Evolutionary conservation across 768 basidiomycete genomes (phyloP).

Genomic region (Lentinula lateritia): DNA sequence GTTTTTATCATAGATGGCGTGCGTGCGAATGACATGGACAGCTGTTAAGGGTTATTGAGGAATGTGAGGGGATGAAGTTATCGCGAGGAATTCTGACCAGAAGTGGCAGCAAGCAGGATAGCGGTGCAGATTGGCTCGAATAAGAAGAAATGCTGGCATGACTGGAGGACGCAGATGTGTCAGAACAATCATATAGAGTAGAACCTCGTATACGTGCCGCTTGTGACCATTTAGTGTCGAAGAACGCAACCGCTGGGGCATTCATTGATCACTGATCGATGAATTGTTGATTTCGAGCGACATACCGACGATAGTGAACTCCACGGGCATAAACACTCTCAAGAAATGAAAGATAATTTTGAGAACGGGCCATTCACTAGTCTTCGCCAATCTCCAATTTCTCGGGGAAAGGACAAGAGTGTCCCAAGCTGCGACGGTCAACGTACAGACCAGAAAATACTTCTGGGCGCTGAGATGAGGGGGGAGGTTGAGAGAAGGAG

Average conservation of each 20-base stretch:
- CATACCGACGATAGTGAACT: constrained; percentile 72
- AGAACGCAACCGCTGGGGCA: constrained; percentile 71
- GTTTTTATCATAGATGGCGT: constrained; percentile 72
- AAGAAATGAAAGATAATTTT: constrained; percentile 75
- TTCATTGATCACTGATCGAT: not conserved
- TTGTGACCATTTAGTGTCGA: constrained; percentile 65
- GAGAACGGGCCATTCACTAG: constrained; percentile 68
- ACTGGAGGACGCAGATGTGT: constrained; percentile 25
- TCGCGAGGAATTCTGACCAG: constrained; percentile 31
- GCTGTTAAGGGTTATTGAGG: constrained; percentile 22
- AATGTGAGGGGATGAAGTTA: not conserved
- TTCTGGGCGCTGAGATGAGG: constrained; percentile 82
- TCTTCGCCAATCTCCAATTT: constrained; percentile 64
- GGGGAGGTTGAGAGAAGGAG: constrained; percentile 65
- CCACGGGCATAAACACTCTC: constrained; percentile 70
- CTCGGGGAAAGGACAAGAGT: constrained; percentile 79
- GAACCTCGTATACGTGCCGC: constrained; percentile 30
- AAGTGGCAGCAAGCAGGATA: constrained; percentile 68
- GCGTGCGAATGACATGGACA: constrained; percentile 73
- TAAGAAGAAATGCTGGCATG: constrained; percentile 68
- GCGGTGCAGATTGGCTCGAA: constrained; percentile 87
- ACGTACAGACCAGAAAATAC: constrained; percentile 85
- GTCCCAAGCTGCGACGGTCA: constrained; percentile 89
- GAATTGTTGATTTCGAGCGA: not conserved
- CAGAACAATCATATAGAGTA: constrained; percentile 1